A percentile compares a stretch with the other conserved stretches of the same genome.
Conservation (phyloP, 441 rosid genomes). For the Mallotus japonicus region DNA sequence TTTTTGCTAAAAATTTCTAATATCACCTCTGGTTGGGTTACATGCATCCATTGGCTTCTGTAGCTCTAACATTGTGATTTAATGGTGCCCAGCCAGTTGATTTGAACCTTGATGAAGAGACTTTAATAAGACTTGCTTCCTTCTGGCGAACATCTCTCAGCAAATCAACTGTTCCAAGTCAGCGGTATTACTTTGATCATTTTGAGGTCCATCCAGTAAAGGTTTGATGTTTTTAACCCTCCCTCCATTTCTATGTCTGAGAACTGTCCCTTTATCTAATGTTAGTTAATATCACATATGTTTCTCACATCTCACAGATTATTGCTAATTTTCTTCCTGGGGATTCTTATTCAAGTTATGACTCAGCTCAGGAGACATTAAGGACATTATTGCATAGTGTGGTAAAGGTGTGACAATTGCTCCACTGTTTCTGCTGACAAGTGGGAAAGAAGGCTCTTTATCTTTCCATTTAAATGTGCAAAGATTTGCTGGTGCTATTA, state of each 20-base stretch:
- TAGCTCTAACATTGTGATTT: conserved; percentile 31
- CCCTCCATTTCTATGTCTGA: neutral
- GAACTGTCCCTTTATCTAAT: conserved; percentile 7
- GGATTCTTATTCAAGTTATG: conserved; percentile 84
- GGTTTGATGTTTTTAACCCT: conserved; percentile 45
- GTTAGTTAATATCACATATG: conserved; percentile 22
- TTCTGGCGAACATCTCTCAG: conserved; percentile 92
- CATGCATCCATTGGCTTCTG: conserved; percentile 16
- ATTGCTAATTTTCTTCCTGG: conserved; percentile 84
- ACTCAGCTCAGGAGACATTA: conserved; percentile 85
- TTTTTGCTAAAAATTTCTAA: conserved; percentile 17
- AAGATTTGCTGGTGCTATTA: conserved; percentile 15
- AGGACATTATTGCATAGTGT: conserved; percentile 92
- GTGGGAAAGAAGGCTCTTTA: neutral
- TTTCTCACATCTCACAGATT: conserved; percentile 43
- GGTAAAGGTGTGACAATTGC: conserved; percentile 61
- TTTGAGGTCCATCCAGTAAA: conserved; percentile 95
- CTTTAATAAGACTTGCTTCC: conserved; percentile 78
- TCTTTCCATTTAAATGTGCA: conserved; percentile 6
- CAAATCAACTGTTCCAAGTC: conserved; percentile 61
- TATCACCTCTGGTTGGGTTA: neutral
- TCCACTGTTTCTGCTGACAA: conserved; percentile 10
- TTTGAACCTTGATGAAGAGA: conserved; percentile 91
- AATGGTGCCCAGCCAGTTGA: conserved; percentile 64
- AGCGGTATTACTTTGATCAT: conserved; percentile 84